A percentile compares a stretch with the other conserved stretches of the same genome.
These are phyloP conservation scores for Takakia lepidozioides DNA, from an alignment of 225 moss, liverwort and hornwort species.

Conservation along the genomic window DNA sequence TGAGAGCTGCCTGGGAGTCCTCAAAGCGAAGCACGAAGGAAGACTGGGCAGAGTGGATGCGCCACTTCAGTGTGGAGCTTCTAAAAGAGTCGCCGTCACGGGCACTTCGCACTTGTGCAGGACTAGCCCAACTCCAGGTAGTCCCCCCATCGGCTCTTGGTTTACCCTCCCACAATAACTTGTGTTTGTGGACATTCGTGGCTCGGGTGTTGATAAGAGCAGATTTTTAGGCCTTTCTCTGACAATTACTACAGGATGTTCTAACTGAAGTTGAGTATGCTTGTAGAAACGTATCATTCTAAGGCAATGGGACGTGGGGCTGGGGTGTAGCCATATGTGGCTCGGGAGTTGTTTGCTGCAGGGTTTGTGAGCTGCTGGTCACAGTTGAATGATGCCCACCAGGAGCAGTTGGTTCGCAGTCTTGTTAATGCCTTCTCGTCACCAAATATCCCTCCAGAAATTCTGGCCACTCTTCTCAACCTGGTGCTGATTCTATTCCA, in stretches of 20 bases:
- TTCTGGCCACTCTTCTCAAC: slow-evolving; percentile 88
- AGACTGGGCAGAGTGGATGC: slow-evolving; percentile 99
- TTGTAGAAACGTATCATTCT: too few species aligned
- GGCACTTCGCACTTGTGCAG: slow-evolving; percentile 87
- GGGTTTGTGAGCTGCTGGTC: slow-evolving; percentile 99
- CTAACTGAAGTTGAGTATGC: too few species aligned
- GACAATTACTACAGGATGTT: too few species aligned
- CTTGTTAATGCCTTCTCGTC: slow-evolving; percentile 96
- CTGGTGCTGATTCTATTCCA: too few species aligned
- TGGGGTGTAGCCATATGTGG: slow-evolving; percentile 76
- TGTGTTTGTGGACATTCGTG: too few species aligned
- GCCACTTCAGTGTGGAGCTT: slow-evolving; percentile 95
- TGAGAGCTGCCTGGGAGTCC: slow-evolving; percentile 90
- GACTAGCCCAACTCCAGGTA: slow-evolving; percentile 91
- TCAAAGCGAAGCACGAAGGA: slow-evolving; percentile 96
- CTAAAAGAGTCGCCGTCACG: slow-evolving; percentile 96
- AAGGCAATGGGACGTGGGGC: too few species aligned
- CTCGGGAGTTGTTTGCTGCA: slow-evolving; percentile 90
- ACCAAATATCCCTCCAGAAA: slow-evolving; percentile 97
- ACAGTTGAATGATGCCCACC: slow-evolving; percentile 65
- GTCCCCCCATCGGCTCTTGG: too few species aligned
- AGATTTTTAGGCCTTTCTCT: too few species aligned
- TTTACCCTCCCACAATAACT: too few species aligned
- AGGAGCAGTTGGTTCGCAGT: slow-evolving; percentile 85
- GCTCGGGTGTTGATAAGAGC: too few species aligned